Conservation (phyloP, 345 rosid species). For the Psidium guajava region DNA sequence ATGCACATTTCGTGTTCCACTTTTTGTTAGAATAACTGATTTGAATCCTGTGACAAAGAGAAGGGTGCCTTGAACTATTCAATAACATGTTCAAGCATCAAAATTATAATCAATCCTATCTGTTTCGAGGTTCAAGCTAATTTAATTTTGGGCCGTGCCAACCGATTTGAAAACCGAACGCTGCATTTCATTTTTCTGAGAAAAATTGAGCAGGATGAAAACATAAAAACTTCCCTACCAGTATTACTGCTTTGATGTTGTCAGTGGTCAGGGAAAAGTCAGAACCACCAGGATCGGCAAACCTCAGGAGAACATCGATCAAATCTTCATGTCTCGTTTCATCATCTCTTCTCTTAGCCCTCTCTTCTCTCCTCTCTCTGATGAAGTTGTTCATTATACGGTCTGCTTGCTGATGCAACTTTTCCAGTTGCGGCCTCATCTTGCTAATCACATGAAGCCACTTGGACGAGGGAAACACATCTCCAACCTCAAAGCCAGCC, state of each 20-base stretch:
- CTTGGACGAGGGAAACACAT: constrained; percentile 11
- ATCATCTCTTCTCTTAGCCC: neutral
- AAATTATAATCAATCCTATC: neutral
- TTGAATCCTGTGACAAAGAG: neutral
- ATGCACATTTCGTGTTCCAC: neutral
- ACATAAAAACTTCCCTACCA: neutral
- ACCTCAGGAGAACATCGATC: constrained; percentile 10
- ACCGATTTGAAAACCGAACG: neutral
- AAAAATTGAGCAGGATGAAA: neutral
- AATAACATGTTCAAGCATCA: neutral
- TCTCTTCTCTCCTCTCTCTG: neutral
- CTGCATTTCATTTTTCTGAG: neutral
- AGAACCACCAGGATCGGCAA: neutral
- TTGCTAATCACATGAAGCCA: constrained; percentile 8
- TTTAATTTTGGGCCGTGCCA: neutral
- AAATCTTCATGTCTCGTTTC: neutral
- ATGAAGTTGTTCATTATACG: constrained; percentile 7
- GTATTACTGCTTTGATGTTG: constrained; percentile 18
- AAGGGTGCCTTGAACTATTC: no score
- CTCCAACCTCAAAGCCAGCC: constrained; percentile 6
- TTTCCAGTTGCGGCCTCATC: neutral
- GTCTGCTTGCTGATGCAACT: constrained; percentile 1
- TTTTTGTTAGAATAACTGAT: neutral
- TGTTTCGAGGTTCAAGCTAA: neutral
- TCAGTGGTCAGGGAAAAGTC: constrained; percentile 2